Conservation (phyloP, 495 filamentous ascomycete genomes). For the Daldinia loculata region DNA sequence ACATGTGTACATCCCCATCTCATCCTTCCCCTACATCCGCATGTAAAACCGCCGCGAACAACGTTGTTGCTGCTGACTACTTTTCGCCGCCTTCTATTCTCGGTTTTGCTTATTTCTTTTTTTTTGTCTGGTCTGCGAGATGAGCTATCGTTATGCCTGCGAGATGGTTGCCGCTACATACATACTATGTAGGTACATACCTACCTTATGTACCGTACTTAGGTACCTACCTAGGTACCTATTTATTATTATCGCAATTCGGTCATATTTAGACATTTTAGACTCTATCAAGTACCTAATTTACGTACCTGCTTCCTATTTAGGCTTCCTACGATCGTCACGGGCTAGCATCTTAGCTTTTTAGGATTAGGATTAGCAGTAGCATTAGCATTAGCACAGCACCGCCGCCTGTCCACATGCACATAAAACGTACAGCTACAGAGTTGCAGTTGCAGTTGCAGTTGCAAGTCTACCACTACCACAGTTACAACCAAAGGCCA, state of each 20-base stretch:
- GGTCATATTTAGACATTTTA: neutral
- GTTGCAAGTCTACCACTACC: constrained; percentile 3
- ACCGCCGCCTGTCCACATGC: neutral
- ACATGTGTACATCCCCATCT: constrained; percentile 1
- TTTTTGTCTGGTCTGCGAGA: neutral
- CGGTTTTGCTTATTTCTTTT: neutral
- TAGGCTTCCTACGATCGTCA: neutral
- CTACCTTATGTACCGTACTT: constrained; percentile 3
- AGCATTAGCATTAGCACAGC: no score
- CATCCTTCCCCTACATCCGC: neutral
- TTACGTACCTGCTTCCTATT: constrained; percentile 2
- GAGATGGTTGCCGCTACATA: neutral
- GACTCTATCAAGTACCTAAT: neutral
- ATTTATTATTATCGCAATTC: neutral
- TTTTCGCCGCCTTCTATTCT: constrained; percentile 25
- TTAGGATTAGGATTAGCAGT: neutral
- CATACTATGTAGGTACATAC: no score
- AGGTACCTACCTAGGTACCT: constrained; percentile 6
- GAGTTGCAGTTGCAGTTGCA: neutral
- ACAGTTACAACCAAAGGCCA: neutral
- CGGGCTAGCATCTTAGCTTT: neutral
- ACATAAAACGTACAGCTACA: neutral
- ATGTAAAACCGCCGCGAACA: neutral
- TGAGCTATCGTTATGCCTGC: neutral
- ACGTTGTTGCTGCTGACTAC: neutral